These are phyloP conservation scores for Kwoniella newhampshirensis DNA, from an alignment of 768 basidiomycete species.

Conservation along the genomic window DNA sequence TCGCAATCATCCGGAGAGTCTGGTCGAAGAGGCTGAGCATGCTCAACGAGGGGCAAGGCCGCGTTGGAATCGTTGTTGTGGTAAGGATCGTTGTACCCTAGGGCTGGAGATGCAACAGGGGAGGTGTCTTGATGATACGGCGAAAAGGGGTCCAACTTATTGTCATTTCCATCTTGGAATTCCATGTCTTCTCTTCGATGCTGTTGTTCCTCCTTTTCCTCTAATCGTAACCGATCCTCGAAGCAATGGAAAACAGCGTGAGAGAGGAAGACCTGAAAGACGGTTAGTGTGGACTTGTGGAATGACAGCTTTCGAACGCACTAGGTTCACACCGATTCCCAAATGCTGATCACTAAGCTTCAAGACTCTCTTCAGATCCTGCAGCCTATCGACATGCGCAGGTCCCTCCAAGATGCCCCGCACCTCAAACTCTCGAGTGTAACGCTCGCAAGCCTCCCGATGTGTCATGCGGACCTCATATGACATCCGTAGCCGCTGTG, in stretches of 20 bases:
- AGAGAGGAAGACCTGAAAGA: slow-evolving; percentile 75
- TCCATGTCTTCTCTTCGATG: slow-evolving; percentile 60
- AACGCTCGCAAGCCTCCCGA: slow-evolving; percentile 81
- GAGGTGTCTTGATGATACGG: slow-evolving; percentile 42
- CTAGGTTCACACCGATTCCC: slow-evolving; percentile 80
- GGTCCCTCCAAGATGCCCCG: slow-evolving; percentile 64
- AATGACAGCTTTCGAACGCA: slow-evolving; percentile 51
- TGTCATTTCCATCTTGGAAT: slow-evolving; percentile 59
- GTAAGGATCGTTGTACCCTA: slow-evolving; percentile 38
- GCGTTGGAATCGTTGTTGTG: slow-evolving; percentile 61
- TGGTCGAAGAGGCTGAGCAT: slow-evolving; percentile 80
- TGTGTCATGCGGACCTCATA: slow-evolving; percentile 85
- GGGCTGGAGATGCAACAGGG: slow-evolving; percentile 34
- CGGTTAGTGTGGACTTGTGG: slow-evolving; percentile 5
- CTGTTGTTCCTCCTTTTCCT: slow-evolving; percentile 83
- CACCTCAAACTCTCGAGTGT: slow-evolving; percentile 65
- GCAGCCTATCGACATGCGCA: slow-evolving; percentile 58
- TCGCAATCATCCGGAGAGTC: slow-evolving; percentile 77
- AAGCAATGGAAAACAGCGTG: slow-evolving; percentile 81
- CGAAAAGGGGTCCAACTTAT: slow-evolving; percentile 52
- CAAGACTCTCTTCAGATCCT: slow-evolving; percentile 47
- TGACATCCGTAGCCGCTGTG: slow-evolving; percentile 64
- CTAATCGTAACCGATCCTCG: slow-evolving; percentile 79
- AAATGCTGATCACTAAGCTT: slow-evolving; percentile 69
- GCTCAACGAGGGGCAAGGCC: slow-evolving; percentile 75